Evolutionary conservation across 345 rosid genomes (phyloP).

Genomic region (Leavenworthia alabamica): DNA sequence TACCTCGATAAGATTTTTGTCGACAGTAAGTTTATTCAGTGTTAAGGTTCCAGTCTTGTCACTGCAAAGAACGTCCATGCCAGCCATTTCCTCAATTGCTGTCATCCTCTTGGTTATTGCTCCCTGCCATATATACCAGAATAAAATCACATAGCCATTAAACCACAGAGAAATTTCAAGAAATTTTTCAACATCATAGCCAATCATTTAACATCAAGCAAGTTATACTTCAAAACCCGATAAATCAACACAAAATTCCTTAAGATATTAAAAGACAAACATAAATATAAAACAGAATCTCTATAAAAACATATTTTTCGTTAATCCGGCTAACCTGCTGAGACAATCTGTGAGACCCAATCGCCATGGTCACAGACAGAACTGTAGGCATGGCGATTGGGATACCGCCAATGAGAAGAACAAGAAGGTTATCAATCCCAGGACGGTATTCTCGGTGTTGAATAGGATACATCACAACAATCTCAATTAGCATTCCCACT

Average conservation of each 20-base stretch:
- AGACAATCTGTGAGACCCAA: slow-evolving; percentile 89
- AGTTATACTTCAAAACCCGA: background rate
- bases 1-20: slow-evolving; percentile 96
- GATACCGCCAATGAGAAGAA: slow-evolving; percentile 95
- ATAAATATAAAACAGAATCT: background rate
- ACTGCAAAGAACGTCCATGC: slow-evolving; percentile 99
- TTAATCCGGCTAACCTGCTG: slow-evolving; percentile 63
- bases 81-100: slow-evolving; percentile 99
- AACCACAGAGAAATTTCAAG: background rate
- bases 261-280: background rate
- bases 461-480: slow-evolving; percentile 92
- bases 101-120: slow-evolving; percentile 99
- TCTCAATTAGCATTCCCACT: slow-evolving; percentile 85
- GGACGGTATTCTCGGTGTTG: slow-evolving; percentile 90
- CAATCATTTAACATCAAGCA: slow-evolving; percentile 5
- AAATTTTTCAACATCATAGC: background rate
- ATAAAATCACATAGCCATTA: slow-evolving; percentile 12
- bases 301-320: background rate
- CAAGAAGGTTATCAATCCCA: slow-evolving; percentile 98
- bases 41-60: slow-evolving; percentile 99
- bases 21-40: slow-evolving; percentile 88
- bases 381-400: slow-evolving; percentile 99
- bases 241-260: too few species aligned
- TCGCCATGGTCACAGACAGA: slow-evolving; percentile 96
- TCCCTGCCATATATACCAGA: slow-evolving; percentile 43